phyloP scores from a whole-genome alignment of 306 rosid genomes.

The Urtica urens region DNA sequence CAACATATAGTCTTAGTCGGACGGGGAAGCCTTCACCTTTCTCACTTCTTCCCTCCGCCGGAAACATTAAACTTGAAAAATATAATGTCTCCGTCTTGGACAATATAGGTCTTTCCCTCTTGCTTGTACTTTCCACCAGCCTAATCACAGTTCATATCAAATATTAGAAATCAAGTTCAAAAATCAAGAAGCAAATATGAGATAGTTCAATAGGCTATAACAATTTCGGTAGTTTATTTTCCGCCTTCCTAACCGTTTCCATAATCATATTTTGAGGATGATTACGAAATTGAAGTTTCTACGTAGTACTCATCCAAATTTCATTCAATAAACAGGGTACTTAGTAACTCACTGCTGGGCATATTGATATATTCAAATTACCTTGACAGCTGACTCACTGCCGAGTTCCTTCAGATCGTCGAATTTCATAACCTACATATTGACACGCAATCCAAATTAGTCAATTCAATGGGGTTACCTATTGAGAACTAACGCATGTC shows the following conservation, averaged over 20 bases:
- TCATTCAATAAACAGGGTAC: no score
- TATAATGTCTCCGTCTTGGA: constrained; percentile 86
- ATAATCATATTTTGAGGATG: no score
- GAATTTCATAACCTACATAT: constrained; percentile 82
- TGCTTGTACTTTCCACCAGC: constrained; percentile 90
- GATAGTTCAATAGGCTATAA: no score
- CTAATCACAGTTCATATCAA: constrained; percentile 20
- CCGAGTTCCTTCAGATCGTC: constrained; percentile 96
- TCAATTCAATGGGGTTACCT: neutral
- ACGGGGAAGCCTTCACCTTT: constrained; percentile 8
- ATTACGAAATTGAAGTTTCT: no score
- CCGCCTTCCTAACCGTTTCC: no score
- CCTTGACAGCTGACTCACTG: constrained; percentile 83
- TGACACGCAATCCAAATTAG: constrained; percentile 9
- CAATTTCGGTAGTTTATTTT: no score
- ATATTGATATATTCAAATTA: constrained; percentile 14
- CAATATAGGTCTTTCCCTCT: constrained; percentile 89
- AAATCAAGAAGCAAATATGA: neutral
- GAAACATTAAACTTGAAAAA: constrained; percentile 94
- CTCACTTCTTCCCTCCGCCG: constrained; percentile 95
- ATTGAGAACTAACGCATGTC: neutral
- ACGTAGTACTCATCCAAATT: no score
- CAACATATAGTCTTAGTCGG: neutral
- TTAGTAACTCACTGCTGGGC: no score
- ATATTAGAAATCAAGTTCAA: neutral